Base-by-base conservation (phyloP, 2,329 filamentous ascomycete genomes). In the Penicillium capsulatum region DNA sequence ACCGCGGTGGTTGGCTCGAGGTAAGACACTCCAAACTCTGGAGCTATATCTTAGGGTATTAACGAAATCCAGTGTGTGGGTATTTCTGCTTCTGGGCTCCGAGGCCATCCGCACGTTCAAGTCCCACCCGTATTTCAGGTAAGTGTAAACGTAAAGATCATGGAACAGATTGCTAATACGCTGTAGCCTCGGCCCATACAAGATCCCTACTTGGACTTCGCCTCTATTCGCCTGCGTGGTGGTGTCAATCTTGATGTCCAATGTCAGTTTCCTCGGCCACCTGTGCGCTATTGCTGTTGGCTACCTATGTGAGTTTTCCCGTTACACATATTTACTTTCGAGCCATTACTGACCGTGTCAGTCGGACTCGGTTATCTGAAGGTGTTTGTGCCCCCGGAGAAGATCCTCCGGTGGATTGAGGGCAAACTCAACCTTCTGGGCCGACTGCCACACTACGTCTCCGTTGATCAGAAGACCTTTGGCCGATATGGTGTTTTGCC, bases 401-500 rank as follows among this genome's bases (percentile, higher is more conserved):
- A 84, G 76, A 77, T 84, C 17, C 72, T 97, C 40, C 78, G 89
- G 50, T 97, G 85, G 81, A 76, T 96, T 39, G 92, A 98, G 68
- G 80, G 79, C 13, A 94, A 91, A 61, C 70, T 97, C 44, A 92
- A 94, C 58, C 74, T 97, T 7, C 73, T 95, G 15, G 86, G 81
- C 14, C 76, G 88, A 43, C 68, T 97, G 17, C 91, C 91, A 31
- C 87, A 94, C 66, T 97, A 95, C 58, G 84, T 97, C 33, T 94
- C 86, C 40, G 83, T 96, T 11, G 91, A 97, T 59, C 90, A 95
- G 66, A 96, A 95, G 74, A 95, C 87, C 4, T 95, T 91, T 58
- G 91, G 91, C 6, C 77, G 91, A 37, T 96, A 94, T 56, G 91
- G 91, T 2, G 85, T 96, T 10, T 70, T 97, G 40, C 91, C 90